Evolutionary conservation across 257 asterid genomes (phyloP).

Genomic region (Solanum chilense): DNA sequence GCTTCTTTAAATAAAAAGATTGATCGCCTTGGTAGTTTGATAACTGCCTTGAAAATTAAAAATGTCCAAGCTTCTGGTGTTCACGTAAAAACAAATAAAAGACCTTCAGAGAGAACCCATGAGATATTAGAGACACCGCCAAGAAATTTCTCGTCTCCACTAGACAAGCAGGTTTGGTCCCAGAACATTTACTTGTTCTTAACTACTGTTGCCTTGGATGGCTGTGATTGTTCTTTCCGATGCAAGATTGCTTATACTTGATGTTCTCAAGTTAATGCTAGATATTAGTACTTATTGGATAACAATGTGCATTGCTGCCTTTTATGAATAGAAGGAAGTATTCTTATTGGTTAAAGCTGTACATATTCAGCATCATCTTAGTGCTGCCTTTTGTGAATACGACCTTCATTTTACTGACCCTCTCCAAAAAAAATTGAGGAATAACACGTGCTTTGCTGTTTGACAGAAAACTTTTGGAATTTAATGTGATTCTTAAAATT

Average conservation of each 20-base stretch:
- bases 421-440: background rate
- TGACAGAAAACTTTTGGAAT: background rate
- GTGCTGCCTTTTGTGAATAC: background rate
- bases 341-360: background rate
- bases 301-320: background rate
- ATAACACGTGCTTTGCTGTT: background rate
- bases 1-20: constrained; percentile 25
- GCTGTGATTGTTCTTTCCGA: background rate
- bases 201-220: background rate
- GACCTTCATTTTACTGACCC: background rate
- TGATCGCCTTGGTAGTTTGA: constrained; percentile 10
- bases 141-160: constrained; percentile 12
- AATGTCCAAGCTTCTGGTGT: constrained; percentile 3
- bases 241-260: background rate
- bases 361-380: background rate
- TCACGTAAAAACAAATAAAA: constrained; percentile 8
- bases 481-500: background rate
- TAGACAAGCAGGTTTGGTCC: constrained; percentile 25
- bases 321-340: background rate
- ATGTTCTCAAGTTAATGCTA: background rate
- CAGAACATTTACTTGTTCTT: background rate
- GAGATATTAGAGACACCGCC: constrained; percentile 22
- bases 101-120: constrained; percentile 21
- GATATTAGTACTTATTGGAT: background rate
- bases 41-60: constrained; percentile 16